Percentiles rank a stretch among this genome's conserved stretches.
Conservation (phyloP, 495 filamentous ascomycete genomes). For the Durotheca rogersii region DNA sequence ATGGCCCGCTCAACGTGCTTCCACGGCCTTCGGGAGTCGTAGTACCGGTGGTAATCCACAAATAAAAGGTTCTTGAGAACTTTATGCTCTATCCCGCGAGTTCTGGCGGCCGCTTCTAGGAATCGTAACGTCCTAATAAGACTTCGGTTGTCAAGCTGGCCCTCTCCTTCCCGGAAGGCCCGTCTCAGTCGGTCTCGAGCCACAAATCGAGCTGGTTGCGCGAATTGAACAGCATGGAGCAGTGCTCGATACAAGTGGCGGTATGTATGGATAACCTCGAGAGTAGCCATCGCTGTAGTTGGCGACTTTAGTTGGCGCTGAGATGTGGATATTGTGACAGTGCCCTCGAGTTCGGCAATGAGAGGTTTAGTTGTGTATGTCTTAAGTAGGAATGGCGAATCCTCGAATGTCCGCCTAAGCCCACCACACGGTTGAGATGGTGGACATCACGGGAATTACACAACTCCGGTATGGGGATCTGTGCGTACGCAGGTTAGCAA, state of each 20-base stretch:
- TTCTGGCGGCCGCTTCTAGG: constrained; percentile 64
- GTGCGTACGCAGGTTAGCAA: too few species aligned
- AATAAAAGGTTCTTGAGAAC: constrained; percentile 74
- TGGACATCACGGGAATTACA: too few species aligned
- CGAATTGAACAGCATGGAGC: constrained; percentile 77
- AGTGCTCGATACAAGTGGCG: constrained; percentile 71
- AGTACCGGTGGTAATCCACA: constrained; percentile 26
- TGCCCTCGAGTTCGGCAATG: too few species aligned
- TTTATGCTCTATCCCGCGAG: constrained; percentile 72
- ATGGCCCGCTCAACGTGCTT: background rate
- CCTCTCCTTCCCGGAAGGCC: constrained; percentile 64
- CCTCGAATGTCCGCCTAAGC: too few species aligned
- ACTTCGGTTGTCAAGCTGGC: constrained; percentile 58
- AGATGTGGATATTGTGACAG: too few species aligned
- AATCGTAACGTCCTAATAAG: constrained; percentile 78
- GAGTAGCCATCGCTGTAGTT: constrained; percentile 27
- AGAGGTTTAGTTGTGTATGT: too few species aligned
- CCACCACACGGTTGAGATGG: too few species aligned
- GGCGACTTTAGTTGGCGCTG: too few species aligned
- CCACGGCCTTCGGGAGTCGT: background rate
- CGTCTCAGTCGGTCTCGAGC: constrained; percentile 63
- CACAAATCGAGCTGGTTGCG: constrained; percentile 70
- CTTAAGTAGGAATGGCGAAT: too few species aligned
- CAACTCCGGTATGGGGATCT: too few species aligned
- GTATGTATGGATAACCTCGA: constrained; percentile 70